Evolutionary conservation across 2,329 filamentous ascomycete genomes (phyloP), one percentile per base, ranked within the genome.

Genomic region (Aureobasidium sp.): DNA sequence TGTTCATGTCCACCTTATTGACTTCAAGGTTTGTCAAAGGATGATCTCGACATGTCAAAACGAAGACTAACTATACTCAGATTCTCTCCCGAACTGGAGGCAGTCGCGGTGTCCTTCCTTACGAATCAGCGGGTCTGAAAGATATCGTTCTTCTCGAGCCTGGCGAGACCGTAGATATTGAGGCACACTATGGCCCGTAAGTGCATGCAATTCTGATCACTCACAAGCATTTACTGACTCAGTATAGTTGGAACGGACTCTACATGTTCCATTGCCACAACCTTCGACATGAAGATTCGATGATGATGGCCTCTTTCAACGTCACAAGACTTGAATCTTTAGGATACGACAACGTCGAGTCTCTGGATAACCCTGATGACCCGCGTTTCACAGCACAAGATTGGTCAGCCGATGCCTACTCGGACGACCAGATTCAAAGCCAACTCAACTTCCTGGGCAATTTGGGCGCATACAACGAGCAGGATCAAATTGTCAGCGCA

Each of bases 1-100:
- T 0, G 71, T 77, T 39, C 83, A 85, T 68, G 78, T 85, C 54
- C 83, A 85, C 67, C 74, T 85, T 2, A 78, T 86, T 48, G 82
- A 85, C 44, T 59, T 59, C 34, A 47, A 59, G 44, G 54, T 59
- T 8, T 9, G 54, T 16, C 21, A 39, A n/a, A 21, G 3, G 2
- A 3, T 14, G 10, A 21, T 21, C 5, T 2, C 29, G 10, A 16
- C 8, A 8, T 29, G 7, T 1, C 21, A 21, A 32, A 32, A 3
- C 14, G 14, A 21, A 21, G 13, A 21, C 54, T 59, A 42, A 48
- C 29, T 13, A 81, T 84, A 65, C 30, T 5, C 25, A 59, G 54
- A 74, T 85, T 39, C 65, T 84, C 25, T 75, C 72, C 10, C 79
- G 83, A n/a, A 76, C 68, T 0, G 78, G 79, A 3, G 77, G 77